A percentile compares a stretch with the other conserved stretches of the same genome.
Evolutionary conservation across 1,284 basidiomycete genomes (phyloP).

Genomic region (Malassezia furfur): DNA sequence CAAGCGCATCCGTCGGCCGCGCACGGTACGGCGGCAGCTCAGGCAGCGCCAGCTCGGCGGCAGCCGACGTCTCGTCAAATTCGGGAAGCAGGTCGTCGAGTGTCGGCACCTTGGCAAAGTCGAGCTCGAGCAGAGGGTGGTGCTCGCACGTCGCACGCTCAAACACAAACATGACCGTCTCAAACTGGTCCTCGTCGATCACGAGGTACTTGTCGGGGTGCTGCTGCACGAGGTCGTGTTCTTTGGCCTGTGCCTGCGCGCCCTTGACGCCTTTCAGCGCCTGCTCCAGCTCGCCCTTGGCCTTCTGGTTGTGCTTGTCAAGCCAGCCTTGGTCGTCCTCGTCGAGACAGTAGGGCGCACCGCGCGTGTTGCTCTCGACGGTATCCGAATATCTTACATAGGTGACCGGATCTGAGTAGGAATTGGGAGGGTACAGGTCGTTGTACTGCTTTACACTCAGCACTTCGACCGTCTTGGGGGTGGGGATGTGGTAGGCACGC

Average conservation of each 20-base stretch:
- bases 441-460: constrained; percentile 29
- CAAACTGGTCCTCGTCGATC: constrained; percentile 74
- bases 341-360: constrained; percentile 83
- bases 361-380: constrained; percentile 65
- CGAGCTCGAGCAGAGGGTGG: constrained; percentile 75
- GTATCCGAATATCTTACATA: constrained; percentile 80
- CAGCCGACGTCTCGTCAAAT: constrained; percentile 31
- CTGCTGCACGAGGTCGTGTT: constrained; percentile 30
- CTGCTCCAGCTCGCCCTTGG: constrained; percentile 72
- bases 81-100: constrained; percentile 31
- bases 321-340: constrained; percentile 94
- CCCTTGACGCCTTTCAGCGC: constrained; percentile 62
- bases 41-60: constrained; percentile 30
- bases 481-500: constrained; percentile 45
- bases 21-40: constrained; percentile 31
- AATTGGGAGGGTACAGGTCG: constrained; percentile 36
- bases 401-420: constrained; percentile 51
- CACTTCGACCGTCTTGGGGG: constrained; percentile 37
- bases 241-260: not conserved
- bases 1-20: constrained; percentile 12
- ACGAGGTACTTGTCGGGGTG: constrained; percentile 54
- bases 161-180: constrained; percentile 86
- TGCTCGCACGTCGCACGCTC: constrained; percentile 85
- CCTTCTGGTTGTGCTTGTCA: constrained; percentile 77
- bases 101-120: constrained; percentile 34